A percentile compares a stretch with the other conserved stretches of the same genome.
Conservation (phyloP, 805 yeast genomes). For the Zygoascus bituminiphila region DNA sequence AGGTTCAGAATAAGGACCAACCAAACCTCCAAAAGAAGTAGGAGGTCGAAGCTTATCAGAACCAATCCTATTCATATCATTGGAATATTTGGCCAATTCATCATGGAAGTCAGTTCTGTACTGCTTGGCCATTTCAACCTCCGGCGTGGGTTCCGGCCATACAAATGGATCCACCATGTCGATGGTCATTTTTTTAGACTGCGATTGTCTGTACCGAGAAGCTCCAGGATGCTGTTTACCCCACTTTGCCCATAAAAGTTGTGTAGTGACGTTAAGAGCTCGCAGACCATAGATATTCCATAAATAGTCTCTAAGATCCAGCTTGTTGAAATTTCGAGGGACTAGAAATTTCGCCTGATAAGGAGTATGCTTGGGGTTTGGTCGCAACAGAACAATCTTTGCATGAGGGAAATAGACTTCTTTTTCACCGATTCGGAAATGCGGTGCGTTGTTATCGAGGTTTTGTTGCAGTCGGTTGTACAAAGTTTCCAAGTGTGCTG, state of each 20-base stretch:
- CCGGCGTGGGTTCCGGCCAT: conserved; percentile 67
- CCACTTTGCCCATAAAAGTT: conserved; percentile 66
- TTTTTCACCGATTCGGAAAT: conserved; percentile 73
- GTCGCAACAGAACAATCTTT: conserved; percentile 68
- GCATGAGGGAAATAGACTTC: conserved; percentile 81
- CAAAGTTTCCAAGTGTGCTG: conserved; percentile 10
- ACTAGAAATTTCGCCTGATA: conserved; percentile 95
- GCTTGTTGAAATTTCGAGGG: conserved; percentile 85
- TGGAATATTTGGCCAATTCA: conserved; percentile 45
- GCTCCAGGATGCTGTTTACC: conserved; percentile 48
- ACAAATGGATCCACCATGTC: conserved; percentile 93
- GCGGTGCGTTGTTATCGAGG: conserved; percentile 47
- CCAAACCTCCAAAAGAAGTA: conserved; percentile 65
- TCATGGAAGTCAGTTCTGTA: conserved; percentile 31
- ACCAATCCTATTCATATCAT: conserved; percentile 46
- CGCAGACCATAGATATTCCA: conserved; percentile 85
- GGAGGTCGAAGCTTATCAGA: conserved; percentile 64
- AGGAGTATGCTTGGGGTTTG: conserved; percentile 95
- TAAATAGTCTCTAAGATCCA: conserved; percentile 89
- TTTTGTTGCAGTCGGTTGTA: conserved; percentile 11
- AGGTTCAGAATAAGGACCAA: conserved; percentile 50
- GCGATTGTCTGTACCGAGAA: conserved; percentile 70
- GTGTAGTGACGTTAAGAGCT: conserved; percentile 82
- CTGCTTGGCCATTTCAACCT: conserved; percentile 26
- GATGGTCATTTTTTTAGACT: conserved; percentile 90